Base-by-base conservation (phyloP, 2,329 filamentous ascomycete species). In the Fusarium chaquense region DNA sequence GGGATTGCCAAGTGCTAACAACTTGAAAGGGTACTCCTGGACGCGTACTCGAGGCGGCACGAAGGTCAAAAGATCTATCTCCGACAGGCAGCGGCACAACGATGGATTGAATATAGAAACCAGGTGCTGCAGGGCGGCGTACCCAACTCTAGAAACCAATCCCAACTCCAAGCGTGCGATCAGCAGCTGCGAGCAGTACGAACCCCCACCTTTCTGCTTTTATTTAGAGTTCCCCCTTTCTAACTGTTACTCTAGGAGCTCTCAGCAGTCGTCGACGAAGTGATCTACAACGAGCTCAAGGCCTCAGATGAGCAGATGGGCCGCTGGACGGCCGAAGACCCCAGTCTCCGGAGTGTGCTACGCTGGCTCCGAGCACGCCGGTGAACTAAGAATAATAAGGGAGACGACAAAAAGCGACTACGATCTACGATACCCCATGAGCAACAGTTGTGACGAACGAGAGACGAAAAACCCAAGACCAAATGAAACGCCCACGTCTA, bases 61-160 rank as follows among this genome's bases (percentile, higher is more conserved):
- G 86, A 90, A 73, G 87, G 81, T 30, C 88, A 89, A 70, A 90
- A 90, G 81, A 90, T 90, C 70, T 89, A 87, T 70, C 81, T 88
- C 61, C 84, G 88, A 35, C 89, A 90, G 75, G 81, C 81, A 28
- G 88, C 87, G 30, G 87, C 86, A 36, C 86, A 88, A 77, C 80
- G 84, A 71, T 90, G 89, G 88, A 77, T 90, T 62, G 81, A 84
- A 62, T 83, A 82, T 75, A 83, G 88, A 61, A 83, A 85, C 38
- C 77, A 81, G 41, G 81, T 89, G 58, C 79, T 90, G 41, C 82
- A 84, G 73, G 86, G 86, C 49, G 79, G 82, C 38, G 80, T 82
- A 72, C 84, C 87, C 47, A 81, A 79, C 63, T 78, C 81, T 44
- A 79, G 81, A 47, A 83, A 84, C 62, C 81, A 84, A 46, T 79